Conservation (phyloP, 2,329 filamentous ascomycete species). For the Volutella citrinella region DNA sequence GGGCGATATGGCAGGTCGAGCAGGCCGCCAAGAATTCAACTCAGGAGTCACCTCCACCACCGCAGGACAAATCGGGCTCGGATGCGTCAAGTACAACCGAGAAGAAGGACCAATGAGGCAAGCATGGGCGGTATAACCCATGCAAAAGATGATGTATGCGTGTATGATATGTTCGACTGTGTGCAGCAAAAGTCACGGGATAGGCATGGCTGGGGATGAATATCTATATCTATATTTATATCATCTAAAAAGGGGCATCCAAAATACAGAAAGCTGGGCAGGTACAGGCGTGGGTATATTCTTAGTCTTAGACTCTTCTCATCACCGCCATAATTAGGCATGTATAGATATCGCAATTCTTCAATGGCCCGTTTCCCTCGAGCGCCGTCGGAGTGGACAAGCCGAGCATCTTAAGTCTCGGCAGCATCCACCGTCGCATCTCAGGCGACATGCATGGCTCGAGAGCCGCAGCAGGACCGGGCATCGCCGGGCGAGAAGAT, state of each 20-base stretch:
- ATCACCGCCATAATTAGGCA: slow-evolving; percentile 12
- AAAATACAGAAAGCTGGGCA: slow-evolving; percentile 14
- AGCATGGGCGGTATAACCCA: too few relatives aligned
- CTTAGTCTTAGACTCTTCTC: slow-evolving; percentile 26
- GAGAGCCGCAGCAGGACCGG: too few relatives aligned
- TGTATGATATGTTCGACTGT: too few relatives aligned
- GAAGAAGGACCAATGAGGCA: too few relatives aligned
- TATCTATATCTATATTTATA: too few relatives aligned
- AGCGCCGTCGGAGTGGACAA: slow-evolving; percentile 15
- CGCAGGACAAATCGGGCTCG: slow-evolving; percentile 11
- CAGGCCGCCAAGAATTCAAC: slow-evolving; percentile 40
- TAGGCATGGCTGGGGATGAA: too few relatives aligned
- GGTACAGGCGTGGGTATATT: slow-evolving; percentile 24
- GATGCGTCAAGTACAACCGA: slow-evolving; percentile 5
- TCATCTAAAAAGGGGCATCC: slow-evolving; percentile 13
- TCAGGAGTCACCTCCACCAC: slow-evolving; percentile 12
- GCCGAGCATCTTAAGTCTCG: slow-evolving; percentile 19
- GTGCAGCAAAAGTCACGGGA: too few relatives aligned
- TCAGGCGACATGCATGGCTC: too few relatives aligned
- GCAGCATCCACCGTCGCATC: slow-evolving; percentile 24
- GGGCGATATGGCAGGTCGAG: slow-evolving; percentile 73
- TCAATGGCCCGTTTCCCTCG: too few relatives aligned
- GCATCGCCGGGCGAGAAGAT: too few relatives aligned
- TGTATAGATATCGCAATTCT: slow-evolving; percentile 17
- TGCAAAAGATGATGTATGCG: too few relatives aligned